Evolutionary conservation across 2,329 filamentous ascomycete species (phyloP).

Genomic region (Colletotrichum scovillei): DNA sequence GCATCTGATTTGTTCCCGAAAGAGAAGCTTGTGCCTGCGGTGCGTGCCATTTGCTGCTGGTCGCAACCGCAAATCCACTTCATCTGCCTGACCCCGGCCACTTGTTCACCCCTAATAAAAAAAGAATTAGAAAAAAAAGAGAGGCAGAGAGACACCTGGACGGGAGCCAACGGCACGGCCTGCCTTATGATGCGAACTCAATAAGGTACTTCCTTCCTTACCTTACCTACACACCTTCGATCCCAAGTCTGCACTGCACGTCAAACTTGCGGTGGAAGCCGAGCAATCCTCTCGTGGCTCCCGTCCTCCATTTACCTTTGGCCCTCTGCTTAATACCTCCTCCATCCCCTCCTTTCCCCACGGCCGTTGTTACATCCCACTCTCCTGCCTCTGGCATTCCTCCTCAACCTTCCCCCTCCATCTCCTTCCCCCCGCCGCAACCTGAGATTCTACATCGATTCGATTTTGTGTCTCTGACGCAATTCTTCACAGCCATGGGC

Average conservation of each 20-base stretch:
- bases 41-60: conserved; percentile 28
- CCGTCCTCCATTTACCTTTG: neutral
- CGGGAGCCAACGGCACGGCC: conserved; percentile 13
- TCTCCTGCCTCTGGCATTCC: conserved; percentile 1
- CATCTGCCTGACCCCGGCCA: conserved; percentile 7
- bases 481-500: conserved; percentile 22
- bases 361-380: neutral
- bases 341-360: neutral
- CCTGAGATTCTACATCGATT: conserved; percentile 14
- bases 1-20: conserved; percentile 24
- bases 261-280: conserved; percentile 18
- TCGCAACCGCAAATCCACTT: conserved; percentile 2
- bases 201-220: neutral
- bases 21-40: conserved; percentile 27
- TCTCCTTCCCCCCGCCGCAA: conserved; percentile 3
- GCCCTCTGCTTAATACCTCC: conserved; percentile 1
- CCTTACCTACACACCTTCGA: neutral
- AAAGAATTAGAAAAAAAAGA: neutral
- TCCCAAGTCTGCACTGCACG: conserved; percentile 5
- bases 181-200: conserved; percentile 32
- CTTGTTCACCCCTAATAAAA: conserved; percentile 22
- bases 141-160: neutral
- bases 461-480: conserved; percentile 19
- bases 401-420: neutral
- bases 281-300: neutral